Evolutionary conservation across 768 basidiomycete genomes (phyloP).

Genomic region (Kwoniella heveanensis): DNA sequence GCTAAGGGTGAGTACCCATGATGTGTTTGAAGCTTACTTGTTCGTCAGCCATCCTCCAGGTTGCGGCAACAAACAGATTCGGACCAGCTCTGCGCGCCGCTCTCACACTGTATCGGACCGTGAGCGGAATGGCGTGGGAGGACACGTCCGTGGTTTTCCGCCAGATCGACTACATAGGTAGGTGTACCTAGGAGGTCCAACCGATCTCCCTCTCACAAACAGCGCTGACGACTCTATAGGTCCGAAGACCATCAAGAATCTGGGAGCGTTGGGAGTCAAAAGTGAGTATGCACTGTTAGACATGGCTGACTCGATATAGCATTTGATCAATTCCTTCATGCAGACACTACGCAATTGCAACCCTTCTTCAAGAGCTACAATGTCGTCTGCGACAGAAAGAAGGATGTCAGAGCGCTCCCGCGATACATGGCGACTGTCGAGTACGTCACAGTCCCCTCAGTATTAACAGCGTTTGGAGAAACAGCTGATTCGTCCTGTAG

Average conservation of each 20-base stretch:
- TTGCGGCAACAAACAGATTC: slow-evolving; percentile 67
- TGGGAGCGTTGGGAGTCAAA: slow-evolving; percentile 70
- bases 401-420: slow-evolving; percentile 5
- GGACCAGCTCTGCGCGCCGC: slow-evolving; percentile 73
- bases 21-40: neutral
- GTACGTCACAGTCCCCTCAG: too few species aligned
- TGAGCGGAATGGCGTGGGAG: slow-evolving; percentile 89
- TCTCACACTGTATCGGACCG: slow-evolving; percentile 75
- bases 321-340: slow-evolving; percentile 31
- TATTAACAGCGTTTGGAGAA: too few species aligned
- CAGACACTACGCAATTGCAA: slow-evolving; percentile 16
- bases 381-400: neutral
- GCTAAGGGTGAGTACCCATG: slow-evolving; percentile 63
- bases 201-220: neutral
- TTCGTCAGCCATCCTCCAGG: slow-evolving; percentile 70
- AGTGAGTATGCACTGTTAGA: slow-evolving; percentile 22
- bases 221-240: slow-evolving; percentile 11
- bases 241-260: slow-evolving; percentile 61
- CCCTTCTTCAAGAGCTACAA: neutral
- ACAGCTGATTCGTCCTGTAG: too few species aligned
- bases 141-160: slow-evolving; percentile 78
- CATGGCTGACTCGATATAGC: slow-evolving; percentile 15
- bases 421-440: neutral
- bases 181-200: neutral
- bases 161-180: slow-evolving; percentile 84